Evolutionary conservation across 1,284 basidiomycete species (phyloP), one percentile per base, ranked within the genome.

Genomic region (Bondarzewia mesenterica): DNA sequence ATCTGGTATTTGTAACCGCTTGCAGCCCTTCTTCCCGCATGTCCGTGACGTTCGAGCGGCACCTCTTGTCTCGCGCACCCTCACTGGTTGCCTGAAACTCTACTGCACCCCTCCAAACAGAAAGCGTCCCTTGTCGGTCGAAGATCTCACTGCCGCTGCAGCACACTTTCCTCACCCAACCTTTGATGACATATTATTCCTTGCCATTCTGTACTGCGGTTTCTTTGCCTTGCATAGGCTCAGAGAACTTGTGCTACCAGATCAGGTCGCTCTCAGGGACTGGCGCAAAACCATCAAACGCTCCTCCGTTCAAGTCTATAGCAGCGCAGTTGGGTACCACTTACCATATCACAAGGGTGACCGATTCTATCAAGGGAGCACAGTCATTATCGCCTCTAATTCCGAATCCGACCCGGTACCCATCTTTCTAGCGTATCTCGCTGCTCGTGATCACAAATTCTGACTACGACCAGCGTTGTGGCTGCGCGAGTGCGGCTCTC

Each of bases 11-110:
- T 61, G 60, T 45, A 61, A 59, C 38, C 47, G 63, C 21, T 65
- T 74, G 3, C 66, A 72, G 47, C 44, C 60, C 1, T 54, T 57
- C 27, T 74, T 59, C 50, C 72, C 70, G 0, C n/a, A 64, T 2
- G 52, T 73, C 5, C 58, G 62, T 3, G 27, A 46, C 0, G 40
- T 42, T 5, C 58, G 67, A 0, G 35, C 42, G 1, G 56, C 53
- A 3, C 50, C 32, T 0, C 52, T 74, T 0, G 69, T 74, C 14
- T 12, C 42, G 0, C 50, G 55, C 15, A 69, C 67, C 0, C 47
- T 74, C 0, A 42, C 47, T 1, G 70, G 71, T 0, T 67, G 63
- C 50, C 59, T 54, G 5, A 51, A 57, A 3, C 35, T 58, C 0
- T 49, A 27, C 25, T 53, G 47, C 4, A 35, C 27, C 0, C 55